Conservation (phyloP, 441 rosid species). For the Lepidium campestre region DNA sequence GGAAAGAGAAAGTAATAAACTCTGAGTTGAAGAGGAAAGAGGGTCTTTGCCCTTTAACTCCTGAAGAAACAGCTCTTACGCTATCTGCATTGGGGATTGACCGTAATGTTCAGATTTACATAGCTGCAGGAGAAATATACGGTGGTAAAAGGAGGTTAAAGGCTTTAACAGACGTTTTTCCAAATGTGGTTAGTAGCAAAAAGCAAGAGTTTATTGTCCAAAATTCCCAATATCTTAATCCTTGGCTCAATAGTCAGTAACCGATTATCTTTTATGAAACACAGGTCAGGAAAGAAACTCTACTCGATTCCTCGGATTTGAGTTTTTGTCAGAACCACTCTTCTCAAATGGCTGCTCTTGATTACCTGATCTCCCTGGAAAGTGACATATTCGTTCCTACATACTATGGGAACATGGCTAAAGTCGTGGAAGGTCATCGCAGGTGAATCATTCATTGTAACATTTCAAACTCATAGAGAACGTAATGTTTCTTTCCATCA, state of each 20-base stretch:
- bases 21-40: slow-evolving; percentile 59
- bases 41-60: slow-evolving; percentile 69
- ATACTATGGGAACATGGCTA: slow-evolving; percentile 76
- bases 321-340: slow-evolving; percentile 65
- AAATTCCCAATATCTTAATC: background rate
- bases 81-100: slow-evolving; percentile 53
- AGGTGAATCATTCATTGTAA: slow-evolving; percentile 33
- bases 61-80: slow-evolving; percentile 65
- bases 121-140: slow-evolving; percentile 78
- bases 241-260: background rate
- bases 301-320: slow-evolving; percentile 46
- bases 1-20: slow-evolving; percentile 70
- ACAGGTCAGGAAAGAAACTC: slow-evolving; percentile 66
- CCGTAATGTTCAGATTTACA: slow-evolving; percentile 58
- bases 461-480: background rate
- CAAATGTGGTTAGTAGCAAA: slow-evolving; percentile 46
- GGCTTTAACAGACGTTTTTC: slow-evolving; percentile 39
- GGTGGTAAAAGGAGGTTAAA: slow-evolving; percentile 57
- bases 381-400: slow-evolving; percentile 75
- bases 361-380: slow-evolving; percentile 61
- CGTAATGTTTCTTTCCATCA: background rate
- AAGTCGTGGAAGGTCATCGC: slow-evolving; percentile 81
- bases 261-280: background rate
- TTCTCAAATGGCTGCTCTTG: slow-evolving; percentile 79
- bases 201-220: slow-evolving; percentile 1